Evolutionary conservation across 202 grass and related monocot genomes (phyloP), one percentile per base, ranked within the genome.

Genomic region (Saccharum hybrid): DNA sequence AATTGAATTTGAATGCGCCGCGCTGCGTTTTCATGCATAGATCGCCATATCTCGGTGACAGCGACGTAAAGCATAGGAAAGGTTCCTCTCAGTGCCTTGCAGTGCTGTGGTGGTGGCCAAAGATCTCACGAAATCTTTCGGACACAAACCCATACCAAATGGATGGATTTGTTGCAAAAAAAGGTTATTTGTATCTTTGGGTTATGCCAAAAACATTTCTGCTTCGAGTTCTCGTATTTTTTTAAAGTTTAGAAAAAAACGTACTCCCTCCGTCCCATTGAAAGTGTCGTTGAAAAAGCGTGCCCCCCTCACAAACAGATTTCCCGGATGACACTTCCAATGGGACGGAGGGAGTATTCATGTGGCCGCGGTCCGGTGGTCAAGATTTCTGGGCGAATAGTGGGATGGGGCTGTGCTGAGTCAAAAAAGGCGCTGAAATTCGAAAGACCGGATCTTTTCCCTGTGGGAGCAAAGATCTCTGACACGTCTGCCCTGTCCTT

Each of bases 401-500:
- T 69, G 38, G 43, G 80, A 21, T 16, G 60, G 78, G 78, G 8
- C 18, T 59, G 80, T 52, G 8, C 23, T 45, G 81, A 84, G 81
- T 90, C 80, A 88, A 86, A 82, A 86, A 81, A 75, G 74, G 75
- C 51, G 26, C 75, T 85, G 71, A 66, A 88, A 83, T 63, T 34
- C 48, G 42, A 81, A 67, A 72, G 80, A 81, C 82, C 69, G 16
- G 71, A 68, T 91, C 74, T 86, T 91, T 91, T 83, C 42, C 81
- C 83, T 86, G 80, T 86, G 88, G 43, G 49, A 19, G 80, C 83
- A 59, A 91, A 88, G 82, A 95, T 90, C 75, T 88, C 86, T 97
- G 81, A 79, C 86, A 82, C 74, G 88, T 87, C 86, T 94, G 78
- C 63, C 68, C 75, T 85, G 86, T 74, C 76, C 82, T 75, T 62